Base-by-base conservation (phyloP, 192 early-diverging fungal species). In the Linnemannia schmuckeri region DNA sequence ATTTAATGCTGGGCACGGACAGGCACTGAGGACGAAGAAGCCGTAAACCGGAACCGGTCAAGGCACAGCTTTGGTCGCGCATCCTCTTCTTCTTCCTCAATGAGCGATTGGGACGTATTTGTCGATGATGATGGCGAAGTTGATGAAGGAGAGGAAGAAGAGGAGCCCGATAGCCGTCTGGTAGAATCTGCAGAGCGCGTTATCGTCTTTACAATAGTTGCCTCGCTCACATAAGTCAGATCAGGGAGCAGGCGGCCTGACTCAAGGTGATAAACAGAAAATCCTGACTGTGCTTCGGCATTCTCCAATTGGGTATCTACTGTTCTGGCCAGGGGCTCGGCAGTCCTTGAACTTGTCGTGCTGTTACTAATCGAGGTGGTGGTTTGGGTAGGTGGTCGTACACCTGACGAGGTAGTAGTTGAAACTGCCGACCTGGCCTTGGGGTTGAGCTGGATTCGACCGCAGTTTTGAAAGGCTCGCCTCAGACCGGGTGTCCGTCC, bases 381-480 rank as follows among this genome's bases (percentile, higher is more conserved):
- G 61, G 61, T 27, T 1, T 17, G 61, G 12, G 30, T 33, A 0
- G 61, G 13, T 66, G 61, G 12, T 13, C 13, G 61, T 15, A 6
- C 61, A 33, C 6, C 27, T 15, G 30, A 33, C 0, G 27, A 66
- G 1, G 27, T 30, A 30, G 61, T 33, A 12, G 30, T 33, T 15
- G 61, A 5, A 10, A 6, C 22, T 70, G 20, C 61, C 40, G 24
- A 38, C 9, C 13, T 82, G 61, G 30, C n/a, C 61, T 66, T 66
- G 61, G 61, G 0, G 20, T 37, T 35, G 47, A 54, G 30, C 57
- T 47, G 35, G 52, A 47, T 57, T 38, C 52, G 33, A 24, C 37
- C 35, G 35, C 30, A 75, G 37, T 54, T 75, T 4, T 75, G 83
- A 42, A 85, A 42, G 27, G 83, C 74, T 30, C 83, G 78, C 18